Conservation (phyloP, 108 stramenopile genomes). For the Pseudonitzschia pungens region DNA sequence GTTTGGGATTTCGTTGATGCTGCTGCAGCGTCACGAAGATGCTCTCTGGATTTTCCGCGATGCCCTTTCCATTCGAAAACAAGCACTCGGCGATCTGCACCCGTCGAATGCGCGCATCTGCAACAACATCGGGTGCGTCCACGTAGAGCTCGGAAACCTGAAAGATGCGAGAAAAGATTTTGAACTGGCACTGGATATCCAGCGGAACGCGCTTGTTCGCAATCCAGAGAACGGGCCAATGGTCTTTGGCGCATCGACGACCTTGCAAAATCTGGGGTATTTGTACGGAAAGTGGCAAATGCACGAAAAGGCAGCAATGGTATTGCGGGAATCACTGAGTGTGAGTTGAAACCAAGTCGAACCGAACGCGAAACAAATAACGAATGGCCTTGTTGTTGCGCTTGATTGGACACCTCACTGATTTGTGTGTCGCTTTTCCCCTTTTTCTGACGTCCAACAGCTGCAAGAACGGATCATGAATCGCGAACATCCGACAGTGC, state of each 20-base stretch:
- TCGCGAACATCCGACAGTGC: conserved; percentile 33
- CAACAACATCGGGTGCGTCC: conserved; percentile 69
- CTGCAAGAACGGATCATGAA: conserved; percentile 52
- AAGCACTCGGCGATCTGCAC: conserved; percentile 47
- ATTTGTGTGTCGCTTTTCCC: neutral
- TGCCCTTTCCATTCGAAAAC: conserved; percentile 50
- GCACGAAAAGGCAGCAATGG: conserved; percentile 41
- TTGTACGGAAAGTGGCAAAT: conserved; percentile 44
- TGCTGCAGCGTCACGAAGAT: conserved; percentile 49
- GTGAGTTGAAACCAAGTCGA: conserved; percentile 30
- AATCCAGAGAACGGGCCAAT: conserved; percentile 48
- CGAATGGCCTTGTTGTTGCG: too few relatives aligned
- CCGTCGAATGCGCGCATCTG: conserved; percentile 51
- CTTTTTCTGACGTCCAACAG: conserved; percentile 15
- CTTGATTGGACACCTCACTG: neutral
- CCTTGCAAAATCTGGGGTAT: conserved; percentile 60
- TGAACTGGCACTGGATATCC: conserved; percentile 56
- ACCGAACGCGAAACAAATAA: neutral
- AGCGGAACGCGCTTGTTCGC: conserved; percentile 43
- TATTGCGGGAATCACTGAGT: conserved; percentile 42
- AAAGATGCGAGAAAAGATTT: conserved; percentile 46
- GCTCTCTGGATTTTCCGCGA: conserved; percentile 53
- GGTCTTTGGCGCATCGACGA: conserved; percentile 55
- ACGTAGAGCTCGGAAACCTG: conserved; percentile 52
- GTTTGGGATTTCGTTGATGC: conserved; percentile 49